A percentile compares a stretch with the other conserved stretches of the same genome.
phyloP scores from a whole-genome alignment of 2,329 filamentous ascomycete species.

The Aureobasidium subglaciale region DNA sequence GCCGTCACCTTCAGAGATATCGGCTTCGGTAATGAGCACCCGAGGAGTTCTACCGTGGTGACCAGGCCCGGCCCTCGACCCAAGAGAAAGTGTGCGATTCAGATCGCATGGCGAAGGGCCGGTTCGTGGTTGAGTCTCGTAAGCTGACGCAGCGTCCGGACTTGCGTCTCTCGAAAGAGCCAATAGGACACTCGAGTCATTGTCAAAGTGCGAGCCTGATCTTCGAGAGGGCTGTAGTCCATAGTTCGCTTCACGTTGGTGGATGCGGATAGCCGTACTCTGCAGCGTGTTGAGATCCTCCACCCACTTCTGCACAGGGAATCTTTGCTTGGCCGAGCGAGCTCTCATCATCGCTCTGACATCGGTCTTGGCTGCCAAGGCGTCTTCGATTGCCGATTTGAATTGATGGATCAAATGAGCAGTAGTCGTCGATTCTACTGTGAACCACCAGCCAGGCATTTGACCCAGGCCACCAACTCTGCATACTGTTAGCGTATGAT shows the following conservation, averaged over 20 bases:
- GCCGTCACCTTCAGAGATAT: slow-evolving; percentile 1
- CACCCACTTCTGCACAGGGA: slow-evolving; percentile 61
- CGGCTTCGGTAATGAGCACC: neutral
- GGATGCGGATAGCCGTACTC: slow-evolving; percentile 51
- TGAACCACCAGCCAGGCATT: slow-evolving; percentile 58
- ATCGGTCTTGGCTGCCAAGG: slow-evolving; percentile 49
- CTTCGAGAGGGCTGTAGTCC: slow-evolving; percentile 36
- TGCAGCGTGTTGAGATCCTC: slow-evolving; percentile 57
- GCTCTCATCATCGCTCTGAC: slow-evolving; percentile 57
- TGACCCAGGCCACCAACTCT: slow-evolving; percentile 61
- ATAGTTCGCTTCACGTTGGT: slow-evolving; percentile 28
- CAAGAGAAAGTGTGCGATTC: slow-evolving; percentile 1
- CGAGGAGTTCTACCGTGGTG: slow-evolving; percentile 2
- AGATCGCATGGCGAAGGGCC: neutral
- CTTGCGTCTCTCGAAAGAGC: neutral
- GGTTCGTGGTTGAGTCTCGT: neutral
- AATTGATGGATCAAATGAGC: slow-evolving; percentile 59
- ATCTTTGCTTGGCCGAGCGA: slow-evolving; percentile 57
- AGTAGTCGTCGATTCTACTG: slow-evolving; percentile 57
- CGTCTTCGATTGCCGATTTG: slow-evolving; percentile 55
- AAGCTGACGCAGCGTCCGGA: neutral
- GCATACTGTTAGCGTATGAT: neutral
- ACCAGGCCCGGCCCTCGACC: slow-evolving; percentile 7
- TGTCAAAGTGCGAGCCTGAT: slow-evolving; percentile 33
- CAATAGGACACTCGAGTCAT: neutral